Conservation (phyloP, 495 filamentous ascomycete species). For the Lasiosphaeriaceae sp. region DNA sequence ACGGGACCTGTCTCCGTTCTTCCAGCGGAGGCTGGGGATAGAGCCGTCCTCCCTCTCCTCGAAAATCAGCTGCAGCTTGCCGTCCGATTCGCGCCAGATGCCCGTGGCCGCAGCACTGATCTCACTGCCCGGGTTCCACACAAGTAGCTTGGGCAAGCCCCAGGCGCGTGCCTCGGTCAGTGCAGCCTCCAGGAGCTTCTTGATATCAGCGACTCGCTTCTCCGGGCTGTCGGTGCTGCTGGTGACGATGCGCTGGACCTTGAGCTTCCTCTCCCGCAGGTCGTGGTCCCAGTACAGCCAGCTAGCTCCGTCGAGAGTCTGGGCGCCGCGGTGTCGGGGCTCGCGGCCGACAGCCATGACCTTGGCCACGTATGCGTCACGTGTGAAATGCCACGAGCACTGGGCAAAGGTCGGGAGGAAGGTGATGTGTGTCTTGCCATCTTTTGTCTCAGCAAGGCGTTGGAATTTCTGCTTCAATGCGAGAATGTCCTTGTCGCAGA, state of each 20-base stretch:
- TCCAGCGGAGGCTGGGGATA: conserved; percentile 45
- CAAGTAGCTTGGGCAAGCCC: conserved; percentile 32
- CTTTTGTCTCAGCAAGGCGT: conserved; percentile 17
- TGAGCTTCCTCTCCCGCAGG: conserved; percentile 58
- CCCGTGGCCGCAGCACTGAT: conserved; percentile 22
- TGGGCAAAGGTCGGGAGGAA: conserved; percentile 67
- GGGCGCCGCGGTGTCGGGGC: conserved; percentile 51
- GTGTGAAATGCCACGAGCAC: conserved; percentile 75
- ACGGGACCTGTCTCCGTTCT: conserved; percentile 22
- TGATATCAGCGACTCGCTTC: conserved; percentile 42
- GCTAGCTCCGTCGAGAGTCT: conserved; percentile 55
- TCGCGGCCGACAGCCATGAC: conserved; percentile 43
- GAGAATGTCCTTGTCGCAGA: conserved; percentile 55
- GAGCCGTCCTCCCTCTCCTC: conserved; percentile 39
- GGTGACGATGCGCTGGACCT: conserved; percentile 71
- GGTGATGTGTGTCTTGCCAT: conserved; percentile 50
- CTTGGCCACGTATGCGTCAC: conserved; percentile 69
- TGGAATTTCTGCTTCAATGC: conserved; percentile 25
- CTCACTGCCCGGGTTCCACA: conserved; percentile 45
- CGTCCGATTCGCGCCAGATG: conserved; percentile 36
- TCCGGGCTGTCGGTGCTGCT: conserved; percentile 40
- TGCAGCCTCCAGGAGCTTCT: conserved; percentile 39
- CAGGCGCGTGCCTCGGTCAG: conserved; percentile 37
- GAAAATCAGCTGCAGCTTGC: conserved; percentile 30
- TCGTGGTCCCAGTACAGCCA: conserved; percentile 56